Conservation (phyloP, 1,284 basidiomycete genomes). For the Ustilago bromivora region DNA sequence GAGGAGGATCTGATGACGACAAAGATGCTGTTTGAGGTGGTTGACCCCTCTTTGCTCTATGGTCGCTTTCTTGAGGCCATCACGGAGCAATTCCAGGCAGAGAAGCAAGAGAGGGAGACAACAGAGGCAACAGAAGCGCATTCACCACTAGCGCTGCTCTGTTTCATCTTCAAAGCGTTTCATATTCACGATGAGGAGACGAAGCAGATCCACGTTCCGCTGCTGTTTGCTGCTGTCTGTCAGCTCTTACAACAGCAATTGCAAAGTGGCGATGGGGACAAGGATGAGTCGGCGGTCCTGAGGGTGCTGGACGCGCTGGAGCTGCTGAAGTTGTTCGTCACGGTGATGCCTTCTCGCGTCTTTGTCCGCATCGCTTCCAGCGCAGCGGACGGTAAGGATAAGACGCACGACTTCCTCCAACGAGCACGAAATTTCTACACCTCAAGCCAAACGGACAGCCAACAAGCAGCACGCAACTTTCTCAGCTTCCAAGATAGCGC, state of each 20-base stretch:
- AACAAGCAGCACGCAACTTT: constrained; percentile 46
- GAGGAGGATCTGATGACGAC: constrained; percentile 79
- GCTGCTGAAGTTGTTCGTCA: constrained; percentile 52
- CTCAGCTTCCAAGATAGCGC: constrained; percentile 40
- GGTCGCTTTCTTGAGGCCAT: constrained; percentile 77
- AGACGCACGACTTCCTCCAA: constrained; percentile 29
- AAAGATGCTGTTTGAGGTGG: constrained; percentile 88
- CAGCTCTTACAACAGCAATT: constrained; percentile 39
- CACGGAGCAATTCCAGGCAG: constrained; percentile 70
- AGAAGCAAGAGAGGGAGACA: constrained; percentile 39
- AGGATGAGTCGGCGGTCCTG: not conserved
- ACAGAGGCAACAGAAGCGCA: not conserved
- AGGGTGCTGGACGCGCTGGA: constrained; percentile 41
- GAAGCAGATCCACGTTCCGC: constrained; percentile 81
- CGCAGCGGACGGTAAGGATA: not conserved
- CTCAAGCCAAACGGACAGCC: constrained; percentile 49
- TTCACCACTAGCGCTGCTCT: constrained; percentile 69
- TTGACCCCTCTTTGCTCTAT: constrained; percentile 91
- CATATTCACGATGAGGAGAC: constrained; percentile 84
- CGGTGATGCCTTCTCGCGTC: constrained; percentile 54
- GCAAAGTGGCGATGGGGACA: not conserved
- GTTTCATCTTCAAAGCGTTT: constrained; percentile 80
- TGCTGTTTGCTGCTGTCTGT: constrained; percentile 43
- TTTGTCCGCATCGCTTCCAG: constrained; percentile 42
- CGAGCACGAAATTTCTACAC: constrained; percentile 41